phyloP scores from a whole-genome alignment of 805 yeast species.

The Suhomyces faveliae region DNA sequence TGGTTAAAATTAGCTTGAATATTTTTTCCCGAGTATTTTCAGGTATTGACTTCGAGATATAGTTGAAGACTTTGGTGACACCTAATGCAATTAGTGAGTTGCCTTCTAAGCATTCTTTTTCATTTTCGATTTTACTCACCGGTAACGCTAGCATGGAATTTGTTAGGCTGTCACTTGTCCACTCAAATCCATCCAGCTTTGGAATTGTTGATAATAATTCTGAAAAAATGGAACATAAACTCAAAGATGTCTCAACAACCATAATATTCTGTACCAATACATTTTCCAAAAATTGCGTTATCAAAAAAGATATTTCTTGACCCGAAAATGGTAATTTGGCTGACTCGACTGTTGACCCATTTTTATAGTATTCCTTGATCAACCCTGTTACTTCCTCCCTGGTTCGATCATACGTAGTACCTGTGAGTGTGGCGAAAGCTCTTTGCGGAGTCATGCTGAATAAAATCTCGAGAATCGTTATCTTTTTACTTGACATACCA shows the following conservation, averaged over 20 bases:
- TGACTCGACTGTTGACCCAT: conserved; percentile 3
- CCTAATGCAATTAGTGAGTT: conserved; percentile 42
- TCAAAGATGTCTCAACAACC: conserved; percentile 14
- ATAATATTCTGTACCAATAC: conserved; percentile 18
- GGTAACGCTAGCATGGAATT: conserved; percentile 14
- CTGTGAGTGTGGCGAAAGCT: conserved; percentile 37
- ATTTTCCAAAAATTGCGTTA: conserved; percentile 17
- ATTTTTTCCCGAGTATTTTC: conserved; percentile 34
- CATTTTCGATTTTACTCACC: background rate
- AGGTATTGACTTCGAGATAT: conserved; percentile 29
- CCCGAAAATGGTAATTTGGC: conserved; percentile 14
- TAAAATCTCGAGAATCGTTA: conserved; percentile 41
- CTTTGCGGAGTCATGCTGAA: conserved; percentile 61
- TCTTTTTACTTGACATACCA: conserved; percentile 26
- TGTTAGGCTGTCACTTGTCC: conserved; percentile 11
- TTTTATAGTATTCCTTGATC: conserved; percentile 19
- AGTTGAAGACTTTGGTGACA: conserved; percentile 38
- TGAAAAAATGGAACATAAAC: conserved; percentile 20
- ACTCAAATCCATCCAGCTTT: conserved; percentile 6
- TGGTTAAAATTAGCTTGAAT: conserved; percentile 40
- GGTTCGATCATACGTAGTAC: background rate
- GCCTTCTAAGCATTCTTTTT: background rate
- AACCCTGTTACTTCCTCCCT: background rate
- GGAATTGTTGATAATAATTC: conserved; percentile 23
- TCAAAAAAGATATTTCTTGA: conserved; percentile 15